Evolutionary conservation across 345 rosid genomes (phyloP), one percentile per base, ranked within the genome.

Genomic region (Sisymbrium irio): DNA sequence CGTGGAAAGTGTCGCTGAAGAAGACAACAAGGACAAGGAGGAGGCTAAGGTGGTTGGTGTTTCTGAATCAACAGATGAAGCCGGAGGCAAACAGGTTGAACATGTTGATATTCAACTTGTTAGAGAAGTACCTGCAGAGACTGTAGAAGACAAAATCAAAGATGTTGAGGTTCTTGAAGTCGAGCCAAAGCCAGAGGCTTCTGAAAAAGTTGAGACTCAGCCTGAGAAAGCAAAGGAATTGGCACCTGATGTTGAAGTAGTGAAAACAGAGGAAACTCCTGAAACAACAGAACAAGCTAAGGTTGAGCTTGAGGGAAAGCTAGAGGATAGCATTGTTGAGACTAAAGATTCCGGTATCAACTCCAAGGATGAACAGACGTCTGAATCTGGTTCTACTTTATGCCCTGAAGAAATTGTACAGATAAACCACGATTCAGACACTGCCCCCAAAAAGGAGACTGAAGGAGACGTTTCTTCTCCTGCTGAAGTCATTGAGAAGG

Each of bases 291-390:
- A 64, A 71, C 5, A 30, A 27, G 36, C 55, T 20, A 41, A 62
- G 58, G 75, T 42, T 62, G 74, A 74, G 67, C 28, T 22, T 65
- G 65, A 67, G 46, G 74, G 22, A n/a, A 35, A 75, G 47, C 32
- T 44, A 30, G 74, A 61, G 42, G 75, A 69, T 13, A 13, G 0
- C 28, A 51, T 4, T 42, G 56, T 42, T 53, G 79, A 62, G 60
- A 36, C 65, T 10, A 36, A 42, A 60, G 73, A 67, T 45, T 59
- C 67, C 7, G 67, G 2, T 28, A 57, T 74, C 53, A 74, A 36
- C 53, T 5, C 30, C 62, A 67, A 50, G 39, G 45, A 57, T n/a
- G 56, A 44, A 42, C 25, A 61, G 11, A 12, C 42, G 15, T 53
- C 64, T 61, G 74, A 62, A 42, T 10, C 75, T 54, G 56, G 3